These are phyloP conservation scores for Extremus antarcticus DNA, from an alignment of 495 filamentous ascomycete genomes.

Conservation along the genomic window DNA sequence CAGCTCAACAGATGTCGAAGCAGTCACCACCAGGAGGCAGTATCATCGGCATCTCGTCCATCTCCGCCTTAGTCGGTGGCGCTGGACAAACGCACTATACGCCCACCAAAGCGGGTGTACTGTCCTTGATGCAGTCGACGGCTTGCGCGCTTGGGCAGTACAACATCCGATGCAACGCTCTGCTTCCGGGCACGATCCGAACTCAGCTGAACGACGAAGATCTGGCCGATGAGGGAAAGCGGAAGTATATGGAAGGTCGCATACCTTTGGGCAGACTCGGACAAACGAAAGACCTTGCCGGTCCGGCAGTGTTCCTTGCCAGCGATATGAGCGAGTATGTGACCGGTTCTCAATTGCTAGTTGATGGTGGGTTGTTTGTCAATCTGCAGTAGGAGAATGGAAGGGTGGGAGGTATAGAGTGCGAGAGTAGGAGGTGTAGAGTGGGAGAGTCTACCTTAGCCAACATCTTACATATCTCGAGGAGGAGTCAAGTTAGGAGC, in stretches of 20 bases:
- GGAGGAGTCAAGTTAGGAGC: too few species aligned
- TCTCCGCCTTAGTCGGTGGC: constrained; percentile 75
- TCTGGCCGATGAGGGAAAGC: constrained; percentile 57
- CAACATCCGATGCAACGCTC: constrained; percentile 70
- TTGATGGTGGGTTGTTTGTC: constrained; percentile 71
- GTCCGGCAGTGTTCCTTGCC: constrained; percentile 78
- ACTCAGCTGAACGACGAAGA: constrained; percentile 84
- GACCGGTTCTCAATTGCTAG: constrained; percentile 72
- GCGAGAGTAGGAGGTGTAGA: too few species aligned
- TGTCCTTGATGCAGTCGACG: constrained; percentile 74
- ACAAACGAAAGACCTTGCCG: constrained; percentile 49
- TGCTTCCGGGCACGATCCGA: constrained; percentile 74
- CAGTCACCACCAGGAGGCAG: constrained; percentile 49
- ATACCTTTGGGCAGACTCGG: constrained; percentile 73
- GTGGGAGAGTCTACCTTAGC: too few species aligned
- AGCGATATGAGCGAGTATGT: constrained; percentile 44
- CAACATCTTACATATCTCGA: too few species aligned
- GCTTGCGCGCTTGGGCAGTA: constrained; percentile 70
- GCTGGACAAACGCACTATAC: constrained; percentile 77
- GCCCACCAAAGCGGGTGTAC: constrained; percentile 78
- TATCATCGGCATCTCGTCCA: constrained; percentile 77
- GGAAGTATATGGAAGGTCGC: constrained; percentile 70
- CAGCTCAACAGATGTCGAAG: constrained; percentile 64
- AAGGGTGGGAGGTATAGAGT: too few species aligned
- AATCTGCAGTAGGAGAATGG: constrained; percentile 57